Evolutionary conservation across 2,329 filamentous ascomycete species (phyloP), one percentile per base, ranked within the genome.

Genomic region (Pezicula rhizophila): DNA sequence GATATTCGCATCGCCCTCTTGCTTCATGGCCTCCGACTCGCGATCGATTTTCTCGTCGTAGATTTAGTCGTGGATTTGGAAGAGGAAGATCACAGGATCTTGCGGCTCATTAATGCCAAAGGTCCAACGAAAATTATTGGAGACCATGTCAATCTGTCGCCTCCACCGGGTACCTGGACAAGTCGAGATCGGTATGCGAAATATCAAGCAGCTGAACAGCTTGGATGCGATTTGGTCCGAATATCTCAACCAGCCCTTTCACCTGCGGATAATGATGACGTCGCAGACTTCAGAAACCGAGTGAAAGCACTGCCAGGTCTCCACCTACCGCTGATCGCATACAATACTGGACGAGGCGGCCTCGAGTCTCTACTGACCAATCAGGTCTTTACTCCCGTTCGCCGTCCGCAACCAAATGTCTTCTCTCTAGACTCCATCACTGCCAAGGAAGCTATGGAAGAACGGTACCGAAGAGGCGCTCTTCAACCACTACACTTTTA

Each of bases 401-500:
- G 75, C 7, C 44, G 44, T 7, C 74, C 79, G 17, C 68, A 72
- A 35, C 65, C 66, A 15, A 8, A 51, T 65, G 50, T 49, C 43
- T 51, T 52, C 53, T 20, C 42, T 45, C 23, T 56, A 49, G 5
- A 46, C 87, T 11, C 28, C 38, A 39, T 47, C 39, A 87, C 82
- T 0, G 73, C 81, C 0, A 67, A 72, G 6, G 76, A 85, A 50
- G 77, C 82, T 0, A 84, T 82, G 2, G 67, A 75, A 48, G 80
- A 82, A 0, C 71, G 88, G 0, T 85, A 80, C 57, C 73, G 79
- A 1, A 82, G 79, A 1, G 87, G 85, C 51, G 70, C 83, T 1
- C 77, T 80, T 45, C 81, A 87, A 31, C 73, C 80, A 0, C 80
- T 89, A 74, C 79, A 82, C 40, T 79, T 86, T 46, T 86, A 84